These are phyloP conservation scores for Dactylonectria estremocensis DNA, from an alignment of 2,329 filamentous ascomycete genomes.

Conservation along the genomic window DNA sequence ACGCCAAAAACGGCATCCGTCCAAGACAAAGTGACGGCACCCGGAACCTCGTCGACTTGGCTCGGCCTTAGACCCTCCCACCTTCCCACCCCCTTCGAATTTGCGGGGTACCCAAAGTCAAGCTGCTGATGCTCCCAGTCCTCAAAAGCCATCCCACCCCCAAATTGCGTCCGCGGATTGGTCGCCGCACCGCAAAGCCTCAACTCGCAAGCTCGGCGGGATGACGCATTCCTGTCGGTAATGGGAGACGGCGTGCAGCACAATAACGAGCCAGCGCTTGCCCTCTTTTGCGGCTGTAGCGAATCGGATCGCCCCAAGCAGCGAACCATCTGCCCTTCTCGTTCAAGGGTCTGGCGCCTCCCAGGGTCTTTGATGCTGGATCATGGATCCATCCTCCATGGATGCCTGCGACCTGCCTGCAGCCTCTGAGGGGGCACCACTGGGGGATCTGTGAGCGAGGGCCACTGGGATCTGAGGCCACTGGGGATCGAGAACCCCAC, in stretches of 20 bases:
- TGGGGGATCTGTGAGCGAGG: too few species aligned
- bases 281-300: constrained; percentile 13
- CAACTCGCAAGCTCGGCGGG: constrained; percentile 40
- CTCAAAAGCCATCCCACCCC: not conserved
- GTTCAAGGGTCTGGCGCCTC: constrained; percentile 19
- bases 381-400: not conserved
- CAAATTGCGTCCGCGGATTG: constrained; percentile 22
- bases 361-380: not conserved
- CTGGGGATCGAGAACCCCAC: not conserved
- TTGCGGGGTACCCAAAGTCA: constrained; percentile 32
- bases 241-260: constrained; percentile 33
- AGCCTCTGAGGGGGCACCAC: not conserved
- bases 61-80: not conserved
- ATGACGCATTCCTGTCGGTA: constrained; percentile 51
- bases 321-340: constrained; percentile 17
- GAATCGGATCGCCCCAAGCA: constrained; percentile 41
- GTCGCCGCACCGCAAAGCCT: constrained; percentile 28
- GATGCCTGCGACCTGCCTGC: not conserved
- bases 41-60: constrained; percentile 4
- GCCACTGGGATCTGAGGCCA: too few species aligned
- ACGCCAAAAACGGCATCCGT: not conserved
- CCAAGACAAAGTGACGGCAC: not conserved
- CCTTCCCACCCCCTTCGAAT: not conserved
- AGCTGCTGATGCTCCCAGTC: not conserved
- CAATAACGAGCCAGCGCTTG: constrained; percentile 24